phyloP scores from a whole-genome alignment of 805 yeast genomes.

The Zygosaccharomyces rouxii region DNA sequence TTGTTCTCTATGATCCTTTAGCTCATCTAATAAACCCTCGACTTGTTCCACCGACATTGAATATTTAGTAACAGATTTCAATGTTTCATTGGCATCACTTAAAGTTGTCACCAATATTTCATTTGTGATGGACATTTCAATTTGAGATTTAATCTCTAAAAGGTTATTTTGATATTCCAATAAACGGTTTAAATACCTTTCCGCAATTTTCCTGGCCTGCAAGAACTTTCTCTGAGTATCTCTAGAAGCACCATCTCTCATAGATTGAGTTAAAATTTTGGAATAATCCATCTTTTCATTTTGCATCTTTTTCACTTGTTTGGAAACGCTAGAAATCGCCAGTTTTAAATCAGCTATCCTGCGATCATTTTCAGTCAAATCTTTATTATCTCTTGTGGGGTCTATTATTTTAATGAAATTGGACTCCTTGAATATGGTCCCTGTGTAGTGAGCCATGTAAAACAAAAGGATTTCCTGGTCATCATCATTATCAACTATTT shows the following conservation, averaged over 20 bases:
- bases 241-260: constrained; percentile 24
- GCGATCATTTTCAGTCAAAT: constrained; percentile 35
- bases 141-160: constrained; percentile 36
- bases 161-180: constrained; percentile 37
- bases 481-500: constrained; percentile 10
- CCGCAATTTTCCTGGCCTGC: constrained; percentile 36
- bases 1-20: constrained; percentile 37
- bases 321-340: constrained; percentile 17
- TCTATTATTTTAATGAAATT: constrained; percentile 22
- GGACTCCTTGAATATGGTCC: constrained; percentile 13
- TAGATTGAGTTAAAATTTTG: constrained; percentile 19
- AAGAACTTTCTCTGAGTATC: constrained; percentile 33
- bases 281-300: constrained; percentile 16
- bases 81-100: constrained; percentile 35
- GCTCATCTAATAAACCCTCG: constrained; percentile 38
- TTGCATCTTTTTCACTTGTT: constrained; percentile 24
- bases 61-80: constrained; percentile 38
- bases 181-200: constrained; percentile 33
- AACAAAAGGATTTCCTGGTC: constrained; percentile 18
- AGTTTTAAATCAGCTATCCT: constrained; percentile 35
- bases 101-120: constrained; percentile 38
- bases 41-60: constrained; percentile 44
- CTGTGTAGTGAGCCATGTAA: constrained; percentile 19
- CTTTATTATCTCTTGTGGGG: constrained; percentile 13
- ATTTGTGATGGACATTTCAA: constrained; percentile 44